Evolutionary conservation across 1,284 basidiomycete species (phyloP).

Genomic region (Melampsora americana): DNA sequence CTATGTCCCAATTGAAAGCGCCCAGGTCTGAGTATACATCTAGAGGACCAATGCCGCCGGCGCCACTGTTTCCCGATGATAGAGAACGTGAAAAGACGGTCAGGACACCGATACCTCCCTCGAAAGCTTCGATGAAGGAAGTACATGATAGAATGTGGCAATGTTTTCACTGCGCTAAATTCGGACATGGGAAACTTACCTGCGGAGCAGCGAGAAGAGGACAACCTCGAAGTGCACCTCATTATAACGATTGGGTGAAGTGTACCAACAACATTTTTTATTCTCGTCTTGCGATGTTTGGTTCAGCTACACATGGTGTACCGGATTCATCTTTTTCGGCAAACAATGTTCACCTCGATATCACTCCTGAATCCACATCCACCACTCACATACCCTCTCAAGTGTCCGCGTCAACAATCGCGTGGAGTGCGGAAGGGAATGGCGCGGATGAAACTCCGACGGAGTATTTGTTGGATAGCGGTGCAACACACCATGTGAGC

Average conservation of each 20-base stretch:
- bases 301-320: background rate
- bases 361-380: background rate
- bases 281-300: background rate
- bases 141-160: background rate
- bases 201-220: background rate
- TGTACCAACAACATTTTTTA: no score
- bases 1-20: no score
- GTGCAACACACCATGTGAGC: background rate
- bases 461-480: background rate
- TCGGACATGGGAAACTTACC: background rate
- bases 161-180: background rate
- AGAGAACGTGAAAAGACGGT: background rate
- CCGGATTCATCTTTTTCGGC: background rate
- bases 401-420: background rate
- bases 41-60: no score
- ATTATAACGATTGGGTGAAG: no score
- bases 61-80: background rate
- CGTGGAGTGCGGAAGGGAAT: background rate
- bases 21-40: no score
- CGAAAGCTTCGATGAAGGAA: background rate
- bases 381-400: background rate
- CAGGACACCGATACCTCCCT: background rate
- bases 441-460: background rate
- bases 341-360: background rate
- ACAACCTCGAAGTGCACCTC: no score